Conservation (phyloP, 2,329 filamentous ascomycete genomes). For the Talaromyces sp. region DNA sequence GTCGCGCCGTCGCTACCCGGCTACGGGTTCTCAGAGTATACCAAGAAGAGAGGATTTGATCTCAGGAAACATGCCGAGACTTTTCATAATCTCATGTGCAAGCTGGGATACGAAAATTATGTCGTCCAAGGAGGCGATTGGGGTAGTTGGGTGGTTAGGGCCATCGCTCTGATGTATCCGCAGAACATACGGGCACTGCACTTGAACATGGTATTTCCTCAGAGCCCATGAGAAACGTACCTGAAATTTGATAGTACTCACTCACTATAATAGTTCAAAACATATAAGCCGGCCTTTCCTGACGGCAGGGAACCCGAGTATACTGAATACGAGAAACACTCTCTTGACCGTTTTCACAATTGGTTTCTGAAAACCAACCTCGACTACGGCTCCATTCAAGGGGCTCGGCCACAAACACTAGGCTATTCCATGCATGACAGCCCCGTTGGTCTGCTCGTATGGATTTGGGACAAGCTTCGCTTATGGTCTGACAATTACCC, state of each 20-base stretch:
- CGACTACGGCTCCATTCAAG: slow-evolving; percentile 16
- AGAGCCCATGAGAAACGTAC: neutral
- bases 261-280: slow-evolving; percentile 17
- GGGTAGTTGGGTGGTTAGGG: slow-evolving; percentile 21
- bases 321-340: slow-evolving; percentile 14
- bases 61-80: neutral
- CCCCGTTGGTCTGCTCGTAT: slow-evolving; percentile 24
- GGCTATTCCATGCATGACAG: slow-evolving; percentile 21
- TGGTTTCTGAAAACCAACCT: slow-evolving; percentile 9
- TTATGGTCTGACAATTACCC: slow-evolving; percentile 16
- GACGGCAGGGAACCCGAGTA: slow-evolving; percentile 8
- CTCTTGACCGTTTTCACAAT: slow-evolving; percentile 10
- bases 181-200: slow-evolving; percentile 17
- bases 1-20: slow-evolving; percentile 2
- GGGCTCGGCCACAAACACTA: slow-evolving; percentile 19
- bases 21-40: neutral
- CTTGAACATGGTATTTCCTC: neutral
- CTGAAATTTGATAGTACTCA: neutral
- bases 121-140: slow-evolving; percentile 2
- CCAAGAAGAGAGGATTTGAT: neutral
- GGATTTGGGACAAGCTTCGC: slow-evolving; percentile 22
- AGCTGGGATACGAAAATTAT: slow-evolving; percentile 1
- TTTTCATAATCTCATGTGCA: neutral
- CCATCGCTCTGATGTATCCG: slow-evolving; percentile 19
- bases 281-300: slow-evolving; percentile 5